Base-by-base conservation (phyloP, 2,329 filamentous ascomycete species). In the Colletotrichum higginsianum region DNA sequence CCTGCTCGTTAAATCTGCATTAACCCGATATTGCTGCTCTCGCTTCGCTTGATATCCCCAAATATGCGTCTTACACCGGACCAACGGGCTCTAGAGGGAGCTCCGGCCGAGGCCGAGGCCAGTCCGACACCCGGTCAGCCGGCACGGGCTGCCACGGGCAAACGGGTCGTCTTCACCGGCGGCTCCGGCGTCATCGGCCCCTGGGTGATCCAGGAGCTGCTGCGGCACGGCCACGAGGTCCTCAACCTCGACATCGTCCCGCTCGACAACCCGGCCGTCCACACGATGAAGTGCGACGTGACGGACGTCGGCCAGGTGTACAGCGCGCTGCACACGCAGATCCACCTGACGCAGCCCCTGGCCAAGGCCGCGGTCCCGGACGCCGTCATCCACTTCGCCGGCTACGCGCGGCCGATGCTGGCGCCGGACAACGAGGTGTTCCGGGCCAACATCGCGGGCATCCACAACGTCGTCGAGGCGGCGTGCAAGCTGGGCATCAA, bases 391-490 rank as follows among this genome's bases (percentile, higher is more conserved):
- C 90, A 92, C 77, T 88, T 91, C 62, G 88, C 85, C 16, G 89
- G 88, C 0, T 88, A 87, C 73, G 86, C 90, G 0, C 83, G 89
- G 35, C 89, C 90, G 75, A 86, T 91, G 85, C 82, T 91, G 2
- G 88, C 90, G 0, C 88, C 89, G 0, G 89, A 92, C 76, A 88
- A 87, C 62, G 87, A 90, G 76, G 87, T 84, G 62, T 92, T 89
- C 79, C 82, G 82, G 21, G 84, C 81, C 35, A 92, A 92, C 75
- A 84, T 87, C 0, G 81, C 83, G 0, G 83, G 85, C 12, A 89
- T 87, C 0, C 91, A 91, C 79, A 92, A 92, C 75, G 85, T 91
- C 30, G 85, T 92, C 73, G 90, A 92, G 79, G 88, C 89, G 0
- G 89, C 89, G 0, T 89, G 85, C 76, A 90, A 90, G 73, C 81